phyloP scores from a whole-genome alignment of 2,329 filamentous ascomycete genomes.

The Diplocarpon rosae region DNA sequence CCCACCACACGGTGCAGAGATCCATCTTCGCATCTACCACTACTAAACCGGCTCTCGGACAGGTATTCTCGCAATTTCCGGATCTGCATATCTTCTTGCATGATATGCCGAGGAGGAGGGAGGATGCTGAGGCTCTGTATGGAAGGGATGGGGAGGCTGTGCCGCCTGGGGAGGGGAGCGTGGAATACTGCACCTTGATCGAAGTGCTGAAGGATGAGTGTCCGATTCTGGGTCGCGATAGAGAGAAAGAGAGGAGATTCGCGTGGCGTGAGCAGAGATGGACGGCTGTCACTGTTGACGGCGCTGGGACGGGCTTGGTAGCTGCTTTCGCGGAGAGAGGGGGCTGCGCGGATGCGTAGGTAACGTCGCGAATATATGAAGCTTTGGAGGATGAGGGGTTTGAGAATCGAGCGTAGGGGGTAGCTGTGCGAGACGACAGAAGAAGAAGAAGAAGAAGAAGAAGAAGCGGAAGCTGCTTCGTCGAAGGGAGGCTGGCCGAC shows the following conservation, averaged over 20 bases:
- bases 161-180: constrained; percentile 9
- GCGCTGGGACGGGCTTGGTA: constrained; percentile 30
- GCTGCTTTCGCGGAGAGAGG: constrained; percentile 28
- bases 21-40: constrained; percentile 18
- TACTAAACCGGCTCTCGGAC: constrained; percentile 31
- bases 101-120: constrained; percentile 30
- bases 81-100: constrained; percentile 44
- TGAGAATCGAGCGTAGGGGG: neutral
- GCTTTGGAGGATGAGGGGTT: constrained; percentile 29
- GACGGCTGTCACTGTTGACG: constrained; percentile 36
- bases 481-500: too few species aligned
- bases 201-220: constrained; percentile 26
- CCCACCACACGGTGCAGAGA: neutral
- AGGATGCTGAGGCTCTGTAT: constrained; percentile 31
- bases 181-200: constrained; percentile 13
- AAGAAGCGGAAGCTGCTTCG: too few species aligned
- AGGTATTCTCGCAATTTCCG: constrained; percentile 42
- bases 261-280: constrained; percentile 41
- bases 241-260: constrained; percentile 17
- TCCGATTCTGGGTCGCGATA: constrained; percentile 5
- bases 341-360: constrained; percentile 11
- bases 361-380: constrained; percentile 14
- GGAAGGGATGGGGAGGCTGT: constrained; percentile 4
- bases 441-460: neutral
- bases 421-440: too few species aligned